Evolutionary conservation across 2,329 filamentous ascomycete species (phyloP).

Genomic region (Ascosphaera acerosa): DNA sequence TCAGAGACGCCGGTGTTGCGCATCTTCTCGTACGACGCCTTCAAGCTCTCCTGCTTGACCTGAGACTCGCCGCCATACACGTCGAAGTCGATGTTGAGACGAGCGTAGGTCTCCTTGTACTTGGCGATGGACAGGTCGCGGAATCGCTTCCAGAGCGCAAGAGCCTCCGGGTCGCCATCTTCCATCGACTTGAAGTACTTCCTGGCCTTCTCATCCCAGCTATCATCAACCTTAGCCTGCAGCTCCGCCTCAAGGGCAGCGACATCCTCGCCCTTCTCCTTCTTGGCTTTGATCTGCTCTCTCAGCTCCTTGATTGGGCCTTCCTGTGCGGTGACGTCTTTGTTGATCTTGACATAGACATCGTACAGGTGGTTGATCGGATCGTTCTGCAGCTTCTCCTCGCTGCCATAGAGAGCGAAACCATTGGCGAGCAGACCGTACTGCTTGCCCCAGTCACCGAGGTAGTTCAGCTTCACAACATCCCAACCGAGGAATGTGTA

Average conservation of each 20-base stretch:
- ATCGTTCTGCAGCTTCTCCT: constrained; percentile 32
- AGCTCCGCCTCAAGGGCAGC: constrained; percentile 25
- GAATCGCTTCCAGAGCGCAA: constrained; percentile 37
- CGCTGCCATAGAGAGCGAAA: constrained; percentile 34
- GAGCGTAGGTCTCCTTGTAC: constrained; percentile 37
- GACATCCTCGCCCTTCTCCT: constrained; percentile 24
- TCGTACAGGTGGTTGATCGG: constrained; percentile 40
- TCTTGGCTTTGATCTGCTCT: constrained; percentile 23
- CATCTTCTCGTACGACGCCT: constrained; percentile 31
- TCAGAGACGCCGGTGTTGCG: constrained; percentile 35
- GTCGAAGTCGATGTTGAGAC: constrained; percentile 38
- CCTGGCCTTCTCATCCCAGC: constrained; percentile 34
- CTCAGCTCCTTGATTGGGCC: constrained; percentile 29
- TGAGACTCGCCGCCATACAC: constrained; percentile 46
- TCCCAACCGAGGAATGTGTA: constrained; percentile 36
- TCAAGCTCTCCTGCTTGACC: constrained; percentile 36
- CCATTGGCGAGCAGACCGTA: constrained; percentile 38
- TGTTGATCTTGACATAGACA: constrained; percentile 39
- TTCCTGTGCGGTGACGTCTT: constrained; percentile 29
- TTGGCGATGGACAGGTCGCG: constrained; percentile 37
- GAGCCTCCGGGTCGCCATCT: constrained; percentile 31
- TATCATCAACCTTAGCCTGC: constrained; percentile 23
- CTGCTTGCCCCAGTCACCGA: constrained; percentile 44
- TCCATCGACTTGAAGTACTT: constrained; percentile 44
- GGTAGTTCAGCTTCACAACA: constrained; percentile 38